These are phyloP conservation scores for Iris macrosiphon DNA, from an alignment of 106 monocot species.

Conservation along the genomic window DNA sequence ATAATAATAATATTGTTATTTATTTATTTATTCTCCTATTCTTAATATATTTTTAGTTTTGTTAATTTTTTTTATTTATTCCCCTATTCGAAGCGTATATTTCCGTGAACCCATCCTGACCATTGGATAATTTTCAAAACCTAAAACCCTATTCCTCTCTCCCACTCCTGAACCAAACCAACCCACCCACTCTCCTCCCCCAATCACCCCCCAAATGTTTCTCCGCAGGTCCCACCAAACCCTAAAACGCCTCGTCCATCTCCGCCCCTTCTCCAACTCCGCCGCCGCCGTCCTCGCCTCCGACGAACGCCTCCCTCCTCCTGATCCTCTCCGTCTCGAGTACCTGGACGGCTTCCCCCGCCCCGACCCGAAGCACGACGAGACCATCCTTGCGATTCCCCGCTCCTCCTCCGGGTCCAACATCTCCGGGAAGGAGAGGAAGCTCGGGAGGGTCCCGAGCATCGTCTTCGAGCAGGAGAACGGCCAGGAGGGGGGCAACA, in stretches of 20 bases:
- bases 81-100: too few species aligned
- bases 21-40: too few species aligned
- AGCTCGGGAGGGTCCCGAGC: slow-evolving; percentile 76
- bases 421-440: slow-evolving; percentile 74
- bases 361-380: slow-evolving; percentile 81
- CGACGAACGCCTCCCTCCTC: not conserved
- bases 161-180: not conserved
- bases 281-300: slow-evolving; percentile 13
- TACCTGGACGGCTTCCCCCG: slow-evolving; percentile 74
- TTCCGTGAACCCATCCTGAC: too few species aligned
- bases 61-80: too few species aligned
- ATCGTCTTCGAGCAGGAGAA: slow-evolving; percentile 97
- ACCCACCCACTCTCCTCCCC: not conserved
- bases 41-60: too few species aligned
- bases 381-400: slow-evolving; percentile 72
- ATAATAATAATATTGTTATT: too few species aligned
- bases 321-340: slow-evolving; percentile 29
- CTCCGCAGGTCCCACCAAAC: slow-evolving; percentile 26
- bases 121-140: too few species aligned
- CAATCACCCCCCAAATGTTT: slow-evolving; percentile 21
- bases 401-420: slow-evolving; percentile 55
- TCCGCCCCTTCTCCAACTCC: slow-evolving; percentile 13
- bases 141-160: too few species aligned
- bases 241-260: slow-evolving; percentile 2
- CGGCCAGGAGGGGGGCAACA: slow-evolving; percentile 93